A percentile compares a stretch with the other conserved stretches of the same genome.
These are phyloP conservation scores for Paspalum vaginatum DNA, from an alignment of 176 grass and related monocot genomes.

Conservation along the genomic window DNA sequence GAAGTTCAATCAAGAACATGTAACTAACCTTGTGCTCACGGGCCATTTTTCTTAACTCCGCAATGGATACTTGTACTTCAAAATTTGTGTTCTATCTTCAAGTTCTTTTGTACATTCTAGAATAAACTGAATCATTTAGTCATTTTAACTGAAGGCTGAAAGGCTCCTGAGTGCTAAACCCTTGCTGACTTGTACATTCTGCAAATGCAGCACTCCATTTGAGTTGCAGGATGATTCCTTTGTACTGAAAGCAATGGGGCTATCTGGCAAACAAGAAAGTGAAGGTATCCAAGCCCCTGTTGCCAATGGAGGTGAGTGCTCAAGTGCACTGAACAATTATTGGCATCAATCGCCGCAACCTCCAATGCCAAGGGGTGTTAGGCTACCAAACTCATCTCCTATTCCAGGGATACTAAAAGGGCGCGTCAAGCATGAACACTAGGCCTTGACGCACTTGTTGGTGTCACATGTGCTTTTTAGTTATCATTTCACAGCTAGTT, in stretches of 20 bases:
- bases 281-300: conserved; percentile 31
- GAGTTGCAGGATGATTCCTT: conserved; percentile 94
- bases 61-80: background rate
- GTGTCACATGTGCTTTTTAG: conserved; percentile 27
- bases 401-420: conserved; percentile 96
- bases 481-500: conserved; percentile 35
- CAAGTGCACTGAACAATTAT: conserved; percentile 43
- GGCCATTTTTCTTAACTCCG: background rate
- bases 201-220: conserved; percentile 85
- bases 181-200: conserved; percentile 35
- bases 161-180: background rate
- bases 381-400: conserved; percentile 55
- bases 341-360: conserved; percentile 52
- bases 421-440: conserved; percentile 84
- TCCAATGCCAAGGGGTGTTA: conserved; percentile 42
- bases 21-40: background rate
- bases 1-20: conserved; percentile 23
- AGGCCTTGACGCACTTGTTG: background rate
- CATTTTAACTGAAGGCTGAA: background rate
- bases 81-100: background rate
- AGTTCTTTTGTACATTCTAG: background rate
- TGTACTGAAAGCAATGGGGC: conserved; percentile 93
- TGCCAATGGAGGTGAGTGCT: conserved; percentile 71
- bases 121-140: conserved; percentile 19
- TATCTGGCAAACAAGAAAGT: conserved; percentile 64